phyloP scores from a whole-genome alignment of 2,329 filamentous ascomycete genomes.

The Sarocladium oryzae region DNA sequence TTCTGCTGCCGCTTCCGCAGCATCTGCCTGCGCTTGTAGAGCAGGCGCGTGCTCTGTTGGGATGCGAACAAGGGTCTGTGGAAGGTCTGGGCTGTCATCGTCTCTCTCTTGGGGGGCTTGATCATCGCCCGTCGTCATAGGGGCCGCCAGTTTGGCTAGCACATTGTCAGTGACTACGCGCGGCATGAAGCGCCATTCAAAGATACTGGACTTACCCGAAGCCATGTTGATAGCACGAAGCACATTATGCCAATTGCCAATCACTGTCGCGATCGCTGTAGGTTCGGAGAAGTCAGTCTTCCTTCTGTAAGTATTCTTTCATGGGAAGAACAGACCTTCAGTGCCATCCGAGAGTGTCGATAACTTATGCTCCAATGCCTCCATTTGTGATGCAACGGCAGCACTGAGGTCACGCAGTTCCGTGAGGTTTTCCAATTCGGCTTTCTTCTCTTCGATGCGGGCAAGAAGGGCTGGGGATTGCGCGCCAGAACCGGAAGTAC shows the following conservation, averaged over 20 bases:
- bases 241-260: conserved; percentile 85
- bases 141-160: conserved; percentile 62
- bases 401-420: conserved; percentile 74
- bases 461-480: conserved; percentile 66
- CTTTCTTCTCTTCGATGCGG: conserved; percentile 79
- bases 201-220: conserved; percentile 52
- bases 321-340: conserved; percentile 54
- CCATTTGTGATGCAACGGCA: conserved; percentile 75
- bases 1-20: conserved; percentile 36
- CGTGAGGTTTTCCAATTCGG: conserved; percentile 71
- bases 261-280: conserved; percentile 72
- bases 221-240: conserved; percentile 81
- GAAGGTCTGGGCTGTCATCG: conserved; percentile 45
- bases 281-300: conserved; percentile 1
- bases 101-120: conserved; percentile 35
- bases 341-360: conserved; percentile 74
- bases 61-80: conserved; percentile 78
- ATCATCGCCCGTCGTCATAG: conserved; percentile 32
- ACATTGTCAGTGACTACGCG: neutral
- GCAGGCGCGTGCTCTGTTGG: conserved; percentile 70
- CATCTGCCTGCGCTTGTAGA: conserved; percentile 54
- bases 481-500: conserved; percentile 41
- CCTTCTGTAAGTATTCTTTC: conserved; percentile 10
- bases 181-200: neutral
- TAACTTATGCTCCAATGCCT: conserved; percentile 71